Base-by-base conservation (phyloP, 2,329 filamentous ascomycete species). In the Phyllosticta citribraziliensis region DNA sequence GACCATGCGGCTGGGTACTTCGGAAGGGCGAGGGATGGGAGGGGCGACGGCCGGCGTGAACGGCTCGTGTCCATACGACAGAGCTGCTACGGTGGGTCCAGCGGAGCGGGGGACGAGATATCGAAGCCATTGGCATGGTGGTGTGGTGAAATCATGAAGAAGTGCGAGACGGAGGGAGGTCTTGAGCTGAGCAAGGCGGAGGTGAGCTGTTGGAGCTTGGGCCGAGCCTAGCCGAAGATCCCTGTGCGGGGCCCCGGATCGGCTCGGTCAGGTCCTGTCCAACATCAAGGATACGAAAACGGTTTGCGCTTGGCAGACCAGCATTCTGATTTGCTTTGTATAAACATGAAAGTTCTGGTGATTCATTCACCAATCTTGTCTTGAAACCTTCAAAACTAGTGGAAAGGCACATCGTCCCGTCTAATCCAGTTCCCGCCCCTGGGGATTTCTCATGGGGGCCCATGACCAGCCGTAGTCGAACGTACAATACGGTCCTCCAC, bases 401-500 rank as follows among this genome's bases (percentile, higher is more conserved):
- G 22, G n/a, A n/a, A n/a, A n/a, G n/a, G n/a, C n/a, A n/a, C n/a
- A n/a, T n/a, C n/a, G 22, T 22, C 3, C 22, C 22, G 22, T 22
- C 22, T 22, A 22, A 22, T n/a, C 40, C 2, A 47, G 14, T n/a
- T 47, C 40, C 6, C 14, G 17, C 40, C 14, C 3, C 3, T n/a
- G 2, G 4, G 3, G 17, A 8, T 17, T 17, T n/a, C 4, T 47
- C 17, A n/a, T 47, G 14, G 14, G 14, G 20, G 12, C 19, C 14
- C 10, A 27, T n/a, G 52, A 27, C 73, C 73, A 75, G 6, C 73
- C 73, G 64, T 70, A 64, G 60, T 76, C 74, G 25, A 76, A 64
- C 3, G 58, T 61, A 63, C 70, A 73, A 66, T 69, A 75, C n/a
- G n/a, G 50, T 0, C 71, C 69, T 35, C 64, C 65, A 2, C 61